Evolutionary conservation across 495 filamentous ascomycete genomes (phyloP).

Genomic region (Penicillium bovifimosum): DNA sequence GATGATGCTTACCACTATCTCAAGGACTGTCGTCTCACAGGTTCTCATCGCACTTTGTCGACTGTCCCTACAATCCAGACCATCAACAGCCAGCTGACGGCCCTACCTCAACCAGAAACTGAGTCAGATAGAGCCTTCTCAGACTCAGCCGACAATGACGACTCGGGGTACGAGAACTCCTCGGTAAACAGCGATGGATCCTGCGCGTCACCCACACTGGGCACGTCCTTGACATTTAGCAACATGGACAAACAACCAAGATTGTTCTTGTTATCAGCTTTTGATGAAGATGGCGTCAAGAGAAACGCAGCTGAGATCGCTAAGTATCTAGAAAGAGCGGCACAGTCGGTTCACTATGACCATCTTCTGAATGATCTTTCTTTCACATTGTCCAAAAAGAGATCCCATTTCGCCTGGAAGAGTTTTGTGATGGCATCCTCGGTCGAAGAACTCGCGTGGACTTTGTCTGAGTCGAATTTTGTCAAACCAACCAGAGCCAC

Average conservation of each 20-base stretch:
- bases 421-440: slow-evolving; percentile 20
- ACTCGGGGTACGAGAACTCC: not conserved
- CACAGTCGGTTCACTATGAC: not conserved
- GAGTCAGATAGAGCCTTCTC: not conserved
- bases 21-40: slow-evolving; percentile 5
- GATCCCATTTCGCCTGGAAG: slow-evolving; percentile 25
- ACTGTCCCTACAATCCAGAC: not conserved
- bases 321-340: slow-evolving; percentile 13
- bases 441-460: slow-evolving; percentile 17
- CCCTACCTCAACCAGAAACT: not conserved
- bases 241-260: slow-evolving; percentile 10
- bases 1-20: slow-evolving; percentile 35
- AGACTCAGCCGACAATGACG: slow-evolving; percentile 8
- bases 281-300: slow-evolving; percentile 29
- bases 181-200: slow-evolving; percentile 7
- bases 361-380: slow-evolving; percentile 21
- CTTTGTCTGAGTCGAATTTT: slow-evolving; percentile 12
- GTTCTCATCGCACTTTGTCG: slow-evolving; percentile 6
- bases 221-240: not conserved
- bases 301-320: slow-evolving; percentile 20
- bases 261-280: slow-evolving; percentile 25
- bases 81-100: not conserved
- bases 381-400: slow-evolving; percentile 19
- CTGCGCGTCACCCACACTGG: slow-evolving; percentile 1
- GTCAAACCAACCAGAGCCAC: slow-evolving; percentile 13